Percentiles rank a stretch among this genome's conserved stretches.
Conservation (phyloP, 2,329 filamentous ascomycete species). For the Phaeoacremonium minimum region DNA sequence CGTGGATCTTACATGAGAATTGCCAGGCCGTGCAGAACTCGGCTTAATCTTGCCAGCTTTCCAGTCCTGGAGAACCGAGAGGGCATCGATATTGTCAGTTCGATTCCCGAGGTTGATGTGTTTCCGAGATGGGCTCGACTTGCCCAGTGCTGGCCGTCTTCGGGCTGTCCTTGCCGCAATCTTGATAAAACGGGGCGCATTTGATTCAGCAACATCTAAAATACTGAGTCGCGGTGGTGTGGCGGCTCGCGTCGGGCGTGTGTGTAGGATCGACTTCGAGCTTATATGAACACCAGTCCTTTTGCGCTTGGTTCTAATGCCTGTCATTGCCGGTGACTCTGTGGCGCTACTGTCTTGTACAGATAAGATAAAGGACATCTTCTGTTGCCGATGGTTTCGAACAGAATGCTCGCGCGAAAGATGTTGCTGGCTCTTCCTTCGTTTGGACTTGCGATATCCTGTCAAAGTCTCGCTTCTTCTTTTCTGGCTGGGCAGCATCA, state of each 20-base stretch:
- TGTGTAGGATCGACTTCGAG: no score
- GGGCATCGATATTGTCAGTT: slow-evolving; percentile 55
- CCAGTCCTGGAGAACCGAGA: slow-evolving; percentile 51
- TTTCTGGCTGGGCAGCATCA: slow-evolving; percentile 41
- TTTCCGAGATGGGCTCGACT: slow-evolving; percentile 51
- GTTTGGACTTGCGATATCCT: slow-evolving; percentile 23
- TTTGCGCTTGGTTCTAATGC: no score
- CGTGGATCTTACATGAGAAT: not conserved
- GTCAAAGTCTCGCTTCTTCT: slow-evolving; percentile 25
- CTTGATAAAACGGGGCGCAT: slow-evolving; percentile 54
- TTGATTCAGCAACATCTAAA: slow-evolving; percentile 50
- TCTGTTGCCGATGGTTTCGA: slow-evolving; percentile 23
- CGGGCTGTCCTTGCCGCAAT: slow-evolving; percentile 57
- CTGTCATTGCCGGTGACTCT: no score
- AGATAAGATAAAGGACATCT: no score
- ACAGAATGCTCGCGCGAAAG: no score
- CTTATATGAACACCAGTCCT: no score
- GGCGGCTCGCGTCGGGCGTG: no score
- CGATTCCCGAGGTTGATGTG: slow-evolving; percentile 56
- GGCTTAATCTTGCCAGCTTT: slow-evolving; percentile 46
- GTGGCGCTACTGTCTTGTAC: no score
- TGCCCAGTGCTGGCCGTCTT: slow-evolving; percentile 41
- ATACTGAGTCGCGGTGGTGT: slow-evolving; percentile 50
- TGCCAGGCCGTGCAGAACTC: no score
- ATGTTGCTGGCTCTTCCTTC: slow-evolving; percentile 20